These are phyloP conservation scores for Nyssa sinensis DNA, from an alignment of 148 eudicot species.

Conservation along the genomic window DNA sequence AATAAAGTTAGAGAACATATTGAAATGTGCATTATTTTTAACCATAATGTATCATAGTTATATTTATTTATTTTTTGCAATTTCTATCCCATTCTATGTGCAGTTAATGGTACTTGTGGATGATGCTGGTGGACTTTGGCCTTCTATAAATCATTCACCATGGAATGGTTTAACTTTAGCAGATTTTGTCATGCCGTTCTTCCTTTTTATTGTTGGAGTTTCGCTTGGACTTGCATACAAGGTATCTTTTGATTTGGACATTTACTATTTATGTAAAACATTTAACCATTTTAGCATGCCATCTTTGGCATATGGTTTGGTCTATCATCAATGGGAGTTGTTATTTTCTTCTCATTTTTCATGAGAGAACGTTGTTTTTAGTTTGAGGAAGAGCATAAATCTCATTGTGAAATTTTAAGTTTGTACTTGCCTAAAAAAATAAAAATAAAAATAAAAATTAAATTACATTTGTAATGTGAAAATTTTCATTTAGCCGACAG, in stretches of 20 bases:
- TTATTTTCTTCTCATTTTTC: background rate
- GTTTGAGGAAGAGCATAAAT: background rate
- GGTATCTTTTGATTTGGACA: slow-evolving; percentile 13
- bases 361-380: background rate
- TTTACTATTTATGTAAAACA: background rate
- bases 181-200: slow-evolving; percentile 45
- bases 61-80: background rate
- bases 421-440: no score
- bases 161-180: slow-evolving; percentile 37
- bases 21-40: no score
- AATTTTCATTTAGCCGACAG: no score
- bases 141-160: slow-evolving; percentile 32
- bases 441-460: no score
- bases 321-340: background rate
- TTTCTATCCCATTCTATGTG: background rate
- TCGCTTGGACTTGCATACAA: slow-evolving; percentile 32
- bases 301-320: background rate
- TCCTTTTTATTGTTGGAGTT: slow-evolving; percentile 40
- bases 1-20: no score
- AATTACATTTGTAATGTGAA: no score
- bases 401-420: background rate
- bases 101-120: slow-evolving; percentile 40
- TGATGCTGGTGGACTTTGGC: slow-evolving; percentile 25
- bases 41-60: no score
- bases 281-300: background rate